Evolutionary conservation across 495 filamentous ascomycete genomes (phyloP).

Genomic region (Tuber borchii): DNA sequence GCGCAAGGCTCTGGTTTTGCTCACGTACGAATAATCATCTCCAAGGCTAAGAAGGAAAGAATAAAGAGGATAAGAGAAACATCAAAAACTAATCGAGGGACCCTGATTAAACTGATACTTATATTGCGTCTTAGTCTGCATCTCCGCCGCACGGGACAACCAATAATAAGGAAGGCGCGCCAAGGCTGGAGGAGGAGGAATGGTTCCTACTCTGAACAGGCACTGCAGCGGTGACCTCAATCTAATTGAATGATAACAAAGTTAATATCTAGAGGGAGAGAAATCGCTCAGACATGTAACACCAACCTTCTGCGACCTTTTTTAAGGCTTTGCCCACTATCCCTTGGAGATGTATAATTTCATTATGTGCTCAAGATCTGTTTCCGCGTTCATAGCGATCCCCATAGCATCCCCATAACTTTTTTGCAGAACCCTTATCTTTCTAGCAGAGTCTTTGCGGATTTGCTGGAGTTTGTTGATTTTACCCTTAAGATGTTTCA

Average conservation of each 20-base stretch:
- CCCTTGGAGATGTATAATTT: not conserved
- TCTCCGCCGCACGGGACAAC: not conserved
- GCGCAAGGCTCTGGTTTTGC: not conserved
- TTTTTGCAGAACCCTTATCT: not conserved
- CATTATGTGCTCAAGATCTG: not conserved
- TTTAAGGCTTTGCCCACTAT: not conserved
- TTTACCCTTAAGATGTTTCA: not conserved
- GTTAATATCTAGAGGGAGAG: not conserved
- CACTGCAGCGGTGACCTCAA: not conserved
- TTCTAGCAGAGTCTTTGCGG: not conserved
- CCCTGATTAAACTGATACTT: not conserved
- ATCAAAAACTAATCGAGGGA: not conserved
- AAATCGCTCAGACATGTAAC: not conserved
- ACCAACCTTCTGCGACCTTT: not conserved
- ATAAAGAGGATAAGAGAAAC: not conserved
- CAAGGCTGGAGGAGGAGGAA: not conserved
- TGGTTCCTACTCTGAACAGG: not conserved
- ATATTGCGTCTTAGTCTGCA: not conserved
- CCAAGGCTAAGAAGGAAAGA: not conserved
- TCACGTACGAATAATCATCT: not conserved
- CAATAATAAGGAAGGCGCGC: not conserved
- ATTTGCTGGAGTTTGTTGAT: not conserved
- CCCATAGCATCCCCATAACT: not conserved
- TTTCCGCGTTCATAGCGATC: not conserved
- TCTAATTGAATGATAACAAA: not conserved